Base-by-base conservation (phyloP, 2,329 filamentous ascomycete species). In the Monosporascus sp. region DNA sequence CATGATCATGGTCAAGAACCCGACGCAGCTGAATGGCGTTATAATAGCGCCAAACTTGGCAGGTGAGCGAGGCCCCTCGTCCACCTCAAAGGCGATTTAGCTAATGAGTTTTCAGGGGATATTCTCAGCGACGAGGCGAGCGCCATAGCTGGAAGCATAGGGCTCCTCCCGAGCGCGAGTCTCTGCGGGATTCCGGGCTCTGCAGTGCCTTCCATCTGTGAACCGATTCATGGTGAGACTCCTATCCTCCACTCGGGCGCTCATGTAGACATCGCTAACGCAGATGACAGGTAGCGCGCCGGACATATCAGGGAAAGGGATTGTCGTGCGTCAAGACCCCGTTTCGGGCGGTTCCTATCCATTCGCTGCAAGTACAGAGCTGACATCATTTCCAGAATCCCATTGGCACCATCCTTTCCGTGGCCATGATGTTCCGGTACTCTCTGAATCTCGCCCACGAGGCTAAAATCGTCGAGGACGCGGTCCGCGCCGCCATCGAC, bases 401-500 rank as follows among this genome's bases (percentile, higher is more conserved):
- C 26, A 27, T 27, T 9, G 87, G 86, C 1, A 83, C 85, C 60
- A 83, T 90, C 35, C 76, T 90, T 40, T 89, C 85, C 49, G 72
- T 88, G 26, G 85, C 85, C 52, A 87, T 91, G 86, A 81, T 91
- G 78, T 75, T 91, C 58, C 83, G 88, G 64, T 90, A 90, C 72
- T 89, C 86, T 1, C 77, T 88, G 49, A 76, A 79, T 56, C 74
- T 82, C 56, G 77, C 79, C 7, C 77, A 80, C 8, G 80, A 89
- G 59, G 85, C 86, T 1, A 72, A 74, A 51, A 79, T 82, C 35
- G 77, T 89, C 53, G 86, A 89, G 61, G 74, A 80, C 55, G 85
- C 86, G 0, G 84, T 88, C 3, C 77, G 77, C 55, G 78, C 78
- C 24, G 80, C 84, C 16, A 81, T 89, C 48, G 86, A 89, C 62